Percentiles rank a stretch among this genome's conserved stretches.
Conservation (phyloP, 768 basidiomycete genomes). For the Panus rudis region DNA sequence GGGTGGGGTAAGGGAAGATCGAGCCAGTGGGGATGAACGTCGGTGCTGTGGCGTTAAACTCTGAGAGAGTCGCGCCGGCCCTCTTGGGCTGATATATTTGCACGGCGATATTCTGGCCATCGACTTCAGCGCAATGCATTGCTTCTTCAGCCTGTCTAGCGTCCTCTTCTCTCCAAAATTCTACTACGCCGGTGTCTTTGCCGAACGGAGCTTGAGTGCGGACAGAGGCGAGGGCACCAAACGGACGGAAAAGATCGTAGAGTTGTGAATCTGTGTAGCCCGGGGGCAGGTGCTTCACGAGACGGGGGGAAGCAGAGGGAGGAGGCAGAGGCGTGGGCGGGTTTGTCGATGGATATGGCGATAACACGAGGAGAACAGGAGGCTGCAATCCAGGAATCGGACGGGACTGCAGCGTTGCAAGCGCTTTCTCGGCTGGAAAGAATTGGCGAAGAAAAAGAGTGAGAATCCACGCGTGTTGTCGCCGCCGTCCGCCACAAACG, state of each 20-base stretch:
- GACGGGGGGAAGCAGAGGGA: conserved; percentile 68
- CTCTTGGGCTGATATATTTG: conserved; percentile 67
- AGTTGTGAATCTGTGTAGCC: conserved; percentile 63
- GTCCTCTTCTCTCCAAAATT: conserved; percentile 86
- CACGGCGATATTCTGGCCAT: conserved; percentile 80
- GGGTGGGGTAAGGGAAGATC: conserved; percentile 58
- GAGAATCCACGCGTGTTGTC: conserved; percentile 3
- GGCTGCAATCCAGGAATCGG: conserved; percentile 56
- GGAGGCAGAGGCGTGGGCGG: conserved; percentile 71
- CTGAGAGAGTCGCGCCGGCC: conserved; percentile 43
- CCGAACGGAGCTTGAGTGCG: conserved; percentile 71
- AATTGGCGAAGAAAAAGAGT: conserved; percentile 2
- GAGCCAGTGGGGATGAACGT: conserved; percentile 69
- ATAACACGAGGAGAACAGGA: conserved; percentile 58
- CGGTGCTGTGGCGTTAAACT: conserved; percentile 70
- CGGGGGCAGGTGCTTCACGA: conserved; percentile 78
- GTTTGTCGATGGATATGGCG: conserved; percentile 76
- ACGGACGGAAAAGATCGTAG: conserved; percentile 81
- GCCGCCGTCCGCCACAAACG: conserved; percentile 4
- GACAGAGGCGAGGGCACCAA: conserved; percentile 75
- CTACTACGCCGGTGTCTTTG: conserved; percentile 69
- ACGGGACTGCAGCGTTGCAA: conserved; percentile 76
- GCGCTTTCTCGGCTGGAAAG: conserved; percentile 74
- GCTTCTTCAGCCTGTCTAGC: conserved; percentile 72
- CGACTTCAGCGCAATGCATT: conserved; percentile 78